Evolutionary conservation across 1,284 basidiomycete species (phyloP).

Genomic region (Pascua guehoae): DNA sequence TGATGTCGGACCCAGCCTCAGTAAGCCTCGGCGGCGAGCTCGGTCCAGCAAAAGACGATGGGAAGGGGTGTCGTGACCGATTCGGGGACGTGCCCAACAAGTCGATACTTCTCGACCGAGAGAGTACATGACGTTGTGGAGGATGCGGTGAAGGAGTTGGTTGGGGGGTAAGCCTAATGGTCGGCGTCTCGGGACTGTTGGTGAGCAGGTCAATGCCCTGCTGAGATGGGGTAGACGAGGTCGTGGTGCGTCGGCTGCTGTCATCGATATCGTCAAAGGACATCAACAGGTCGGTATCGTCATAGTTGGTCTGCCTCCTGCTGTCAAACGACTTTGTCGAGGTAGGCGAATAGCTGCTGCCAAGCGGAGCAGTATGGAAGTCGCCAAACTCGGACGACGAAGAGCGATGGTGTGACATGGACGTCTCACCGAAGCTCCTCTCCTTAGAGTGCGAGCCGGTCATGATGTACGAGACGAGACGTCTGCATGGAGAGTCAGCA

Average conservation of each 20-base stretch:
- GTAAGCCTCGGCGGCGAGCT: slow-evolving; percentile 37
- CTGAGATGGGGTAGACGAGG: background rate
- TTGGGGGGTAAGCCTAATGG: too few species aligned
- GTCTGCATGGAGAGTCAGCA: background rate
- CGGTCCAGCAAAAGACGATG: slow-evolving; percentile 24
- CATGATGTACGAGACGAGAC: background rate
- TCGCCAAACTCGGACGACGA: slow-evolving; percentile 21
- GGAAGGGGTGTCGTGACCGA: slow-evolving; percentile 2
- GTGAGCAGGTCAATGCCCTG: slow-evolving; percentile 7
- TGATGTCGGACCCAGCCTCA: slow-evolving; percentile 28
- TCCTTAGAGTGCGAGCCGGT: background rate
- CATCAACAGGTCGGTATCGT: slow-evolving; percentile 30
- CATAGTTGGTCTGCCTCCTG: slow-evolving; percentile 3
- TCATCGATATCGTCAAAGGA: slow-evolving; percentile 33
- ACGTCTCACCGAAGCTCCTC: background rate
- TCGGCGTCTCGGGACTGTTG: background rate
- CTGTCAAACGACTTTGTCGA: background rate
- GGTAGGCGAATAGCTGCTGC: background rate
- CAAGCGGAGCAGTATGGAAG: slow-evolving; percentile 13
- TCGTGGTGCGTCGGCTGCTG: background rate
- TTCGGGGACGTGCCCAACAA: slow-evolving; percentile 3
- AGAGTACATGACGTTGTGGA: background rate
- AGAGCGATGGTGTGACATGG: slow-evolving; percentile 3
- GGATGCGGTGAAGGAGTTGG: too few species aligned
- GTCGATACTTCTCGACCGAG: background rate